Conservation (phyloP, 495 filamentous ascomycete genomes). For the Podospora pseudopauciseta region DNA sequence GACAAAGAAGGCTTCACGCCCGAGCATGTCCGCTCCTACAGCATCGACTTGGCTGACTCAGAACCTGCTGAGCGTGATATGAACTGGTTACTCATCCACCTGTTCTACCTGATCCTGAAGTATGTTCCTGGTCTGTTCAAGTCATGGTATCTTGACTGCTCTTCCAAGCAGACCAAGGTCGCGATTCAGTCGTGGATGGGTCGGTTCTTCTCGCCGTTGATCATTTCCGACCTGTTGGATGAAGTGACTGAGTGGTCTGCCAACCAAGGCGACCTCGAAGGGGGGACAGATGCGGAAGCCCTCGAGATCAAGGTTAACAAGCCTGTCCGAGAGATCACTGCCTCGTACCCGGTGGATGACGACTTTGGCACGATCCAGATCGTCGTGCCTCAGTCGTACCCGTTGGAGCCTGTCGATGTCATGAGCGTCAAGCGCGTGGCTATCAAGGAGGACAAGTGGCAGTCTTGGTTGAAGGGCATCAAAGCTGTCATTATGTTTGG, state of each 20-base stretch:
- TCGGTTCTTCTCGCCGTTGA: constrained; percentile 77
- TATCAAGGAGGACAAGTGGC: constrained; percentile 86
- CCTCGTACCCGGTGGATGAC: constrained; percentile 83
- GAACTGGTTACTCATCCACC: constrained; percentile 77
- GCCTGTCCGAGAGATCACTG: constrained; percentile 68
- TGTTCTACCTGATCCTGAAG: constrained; percentile 78
- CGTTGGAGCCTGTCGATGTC: constrained; percentile 73
- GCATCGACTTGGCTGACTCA: constrained; percentile 49
- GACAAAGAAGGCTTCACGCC: constrained; percentile 44
- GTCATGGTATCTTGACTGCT: constrained; percentile 77
- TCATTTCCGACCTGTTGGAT: constrained; percentile 67
- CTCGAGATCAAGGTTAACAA: constrained; percentile 68
- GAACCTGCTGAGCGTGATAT: constrained; percentile 63
- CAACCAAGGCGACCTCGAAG: constrained; percentile 42
- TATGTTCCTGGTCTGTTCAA: constrained; percentile 75
- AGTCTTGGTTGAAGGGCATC: constrained; percentile 75
- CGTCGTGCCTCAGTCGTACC: constrained; percentile 73
- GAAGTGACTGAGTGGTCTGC: constrained; percentile 68
- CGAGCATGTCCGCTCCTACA: constrained; percentile 67
- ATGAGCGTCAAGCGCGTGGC: constrained; percentile 75
- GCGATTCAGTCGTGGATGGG: constrained; percentile 78
- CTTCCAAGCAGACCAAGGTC: constrained; percentile 69
- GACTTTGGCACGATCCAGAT: constrained; percentile 74
- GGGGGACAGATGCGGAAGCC: constrained; percentile 63
- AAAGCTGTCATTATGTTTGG: constrained; percentile 91